Percentiles rank a stretch among this genome's conserved stretches.
Evolutionary conservation across 2,329 filamentous ascomycete genomes (phyloP).

Genomic region (Cladophialophora bantiana): DNA sequence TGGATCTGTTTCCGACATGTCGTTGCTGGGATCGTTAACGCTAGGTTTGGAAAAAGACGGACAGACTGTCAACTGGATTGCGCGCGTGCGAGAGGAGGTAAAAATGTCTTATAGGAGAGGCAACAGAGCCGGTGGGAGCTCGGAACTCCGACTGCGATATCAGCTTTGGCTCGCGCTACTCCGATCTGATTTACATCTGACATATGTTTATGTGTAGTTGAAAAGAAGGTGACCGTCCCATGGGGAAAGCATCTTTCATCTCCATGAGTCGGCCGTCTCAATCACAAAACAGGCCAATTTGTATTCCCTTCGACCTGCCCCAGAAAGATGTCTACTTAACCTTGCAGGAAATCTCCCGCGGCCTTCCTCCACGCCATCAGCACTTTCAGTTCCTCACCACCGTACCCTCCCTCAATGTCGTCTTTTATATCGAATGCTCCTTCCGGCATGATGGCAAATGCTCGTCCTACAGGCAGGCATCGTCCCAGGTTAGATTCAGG

Average conservation of each 20-base stretch:
- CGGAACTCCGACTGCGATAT: slow-evolving; percentile 4
- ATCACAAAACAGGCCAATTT: background rate
- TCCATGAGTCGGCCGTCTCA: background rate
- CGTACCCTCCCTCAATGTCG: slow-evolving; percentile 21
- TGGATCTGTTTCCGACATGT: slow-evolving; percentile 48
- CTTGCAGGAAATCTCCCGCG: slow-evolving; percentile 21
- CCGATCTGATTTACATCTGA: background rate
- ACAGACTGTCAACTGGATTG: too few species aligned
- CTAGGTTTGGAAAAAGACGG: too few species aligned
- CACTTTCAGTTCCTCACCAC: slow-evolving; percentile 15
- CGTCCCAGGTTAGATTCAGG: too few species aligned
- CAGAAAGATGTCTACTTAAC: background rate
- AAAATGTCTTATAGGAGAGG: background rate
- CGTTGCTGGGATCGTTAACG: background rate
- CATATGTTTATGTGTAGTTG: too few species aligned
- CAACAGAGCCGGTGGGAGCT: background rate
- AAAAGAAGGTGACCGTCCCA: too few species aligned
- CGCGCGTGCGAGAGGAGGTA: background rate
- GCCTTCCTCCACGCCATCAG: slow-evolving; percentile 22
- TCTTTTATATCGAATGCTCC: slow-evolving; percentile 24
- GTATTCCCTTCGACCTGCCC: background rate
- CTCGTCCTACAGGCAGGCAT: slow-evolving; percentile 6
- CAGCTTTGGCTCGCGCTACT: slow-evolving; percentile 10
- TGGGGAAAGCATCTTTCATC: too few species aligned
- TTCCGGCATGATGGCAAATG: slow-evolving; percentile 25